Percentiles rank a stretch among this genome's conserved stretches.
These are phyloP conservation scores for Kandelia obovata DNA, from an alignment of 345 rosid species.

Conservation along the genomic window DNA sequence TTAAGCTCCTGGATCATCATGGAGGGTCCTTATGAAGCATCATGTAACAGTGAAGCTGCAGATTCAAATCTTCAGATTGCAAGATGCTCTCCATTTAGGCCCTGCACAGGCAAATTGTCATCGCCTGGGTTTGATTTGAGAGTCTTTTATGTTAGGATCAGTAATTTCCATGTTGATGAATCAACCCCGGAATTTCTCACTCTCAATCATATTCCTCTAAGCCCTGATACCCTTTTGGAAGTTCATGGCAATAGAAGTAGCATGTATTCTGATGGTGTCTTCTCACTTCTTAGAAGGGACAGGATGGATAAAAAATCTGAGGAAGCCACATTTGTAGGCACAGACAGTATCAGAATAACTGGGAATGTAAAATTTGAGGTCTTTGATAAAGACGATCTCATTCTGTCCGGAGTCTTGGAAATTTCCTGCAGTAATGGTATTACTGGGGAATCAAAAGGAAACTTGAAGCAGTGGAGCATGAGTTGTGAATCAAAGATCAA, in stretches of 20 bases:
- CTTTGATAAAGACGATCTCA: slow-evolving; percentile 47
- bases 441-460: slow-evolving; percentile 53
- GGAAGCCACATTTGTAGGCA: slow-evolving; percentile 86
- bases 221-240: slow-evolving; percentile 71
- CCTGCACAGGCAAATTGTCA: slow-evolving; percentile 30
- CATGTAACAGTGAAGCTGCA: slow-evolving; percentile 34
- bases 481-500: slow-evolving; percentile 59
- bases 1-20: slow-evolving; percentile 35
- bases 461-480: slow-evolving; percentile 63
- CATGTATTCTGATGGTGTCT: slow-evolving; percentile 54
- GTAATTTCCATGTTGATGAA: slow-evolving; percentile 63
- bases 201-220: slow-evolving; percentile 67
- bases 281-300: slow-evolving; percentile 69
- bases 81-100: slow-evolving; percentile 58
- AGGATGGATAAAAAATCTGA: slow-evolving; percentile 74
- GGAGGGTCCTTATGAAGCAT: slow-evolving; percentile 51
- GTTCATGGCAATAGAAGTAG: slow-evolving; percentile 64
- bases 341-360: slow-evolving; percentile 66
- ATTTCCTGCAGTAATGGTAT: slow-evolving; percentile 51
- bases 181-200: slow-evolving; percentile 68
- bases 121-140: slow-evolving; percentile 72
- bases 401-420: slow-evolving; percentile 78
- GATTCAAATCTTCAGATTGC: slow-evolving; percentile 48
- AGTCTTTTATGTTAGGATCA: slow-evolving; percentile 83
- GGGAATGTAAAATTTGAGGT: slow-evolving; percentile 90